Percentiles rank a stretch among this genome's conserved stretches.
Evolutionary conservation across 306 rosid genomes (phyloP).

Genomic region (Luffa aegyptiaca): DNA sequence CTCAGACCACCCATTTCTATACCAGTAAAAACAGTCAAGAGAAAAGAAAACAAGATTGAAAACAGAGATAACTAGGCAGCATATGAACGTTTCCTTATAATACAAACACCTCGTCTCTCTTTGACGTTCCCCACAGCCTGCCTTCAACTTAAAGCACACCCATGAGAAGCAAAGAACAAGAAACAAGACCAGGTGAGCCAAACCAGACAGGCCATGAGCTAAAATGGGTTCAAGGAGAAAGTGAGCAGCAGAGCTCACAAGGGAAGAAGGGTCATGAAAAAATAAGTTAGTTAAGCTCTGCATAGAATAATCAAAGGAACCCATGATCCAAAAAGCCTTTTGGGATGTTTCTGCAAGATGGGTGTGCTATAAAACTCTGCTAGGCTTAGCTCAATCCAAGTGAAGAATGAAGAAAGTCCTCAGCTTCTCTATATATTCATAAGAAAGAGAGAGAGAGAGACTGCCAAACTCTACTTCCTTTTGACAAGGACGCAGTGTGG

Average conservation of each 20-base stretch:
- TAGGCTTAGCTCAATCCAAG: neutral
- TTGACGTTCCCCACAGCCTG: slow-evolving; percentile 12
- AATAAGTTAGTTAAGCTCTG: slow-evolving; percentile 12
- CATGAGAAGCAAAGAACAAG: slow-evolving; percentile 26
- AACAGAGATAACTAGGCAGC: slow-evolving; percentile 23
- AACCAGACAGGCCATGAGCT: slow-evolving; percentile 36
- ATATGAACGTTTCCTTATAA: slow-evolving; percentile 14
- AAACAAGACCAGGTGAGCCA: slow-evolving; percentile 30
- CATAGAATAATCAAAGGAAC: slow-evolving; percentile 13
- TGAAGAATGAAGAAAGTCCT: neutral
- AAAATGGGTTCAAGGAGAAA: slow-evolving; percentile 34
- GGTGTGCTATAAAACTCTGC: neutral
- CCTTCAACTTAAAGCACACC: slow-evolving; percentile 27
- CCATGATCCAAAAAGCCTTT: slow-evolving; percentile 10
- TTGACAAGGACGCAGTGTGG: neutral
- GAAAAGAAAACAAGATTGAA: slow-evolving; percentile 31
- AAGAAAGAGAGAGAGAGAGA: neutral
- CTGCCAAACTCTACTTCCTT: neutral
- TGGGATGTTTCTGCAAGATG: neutral
- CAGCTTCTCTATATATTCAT: neutral
- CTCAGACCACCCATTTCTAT: slow-evolving; percentile 26
- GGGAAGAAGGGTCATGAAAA: slow-evolving; percentile 1
- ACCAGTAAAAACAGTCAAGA: slow-evolving; percentile 37
- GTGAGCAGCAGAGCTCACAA: slow-evolving; percentile 13
- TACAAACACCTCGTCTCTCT: slow-evolving; percentile 8